Evolutionary conservation across 2,329 filamentous ascomycete species (phyloP).

Genomic region (Coniochaeta sp.): DNA sequence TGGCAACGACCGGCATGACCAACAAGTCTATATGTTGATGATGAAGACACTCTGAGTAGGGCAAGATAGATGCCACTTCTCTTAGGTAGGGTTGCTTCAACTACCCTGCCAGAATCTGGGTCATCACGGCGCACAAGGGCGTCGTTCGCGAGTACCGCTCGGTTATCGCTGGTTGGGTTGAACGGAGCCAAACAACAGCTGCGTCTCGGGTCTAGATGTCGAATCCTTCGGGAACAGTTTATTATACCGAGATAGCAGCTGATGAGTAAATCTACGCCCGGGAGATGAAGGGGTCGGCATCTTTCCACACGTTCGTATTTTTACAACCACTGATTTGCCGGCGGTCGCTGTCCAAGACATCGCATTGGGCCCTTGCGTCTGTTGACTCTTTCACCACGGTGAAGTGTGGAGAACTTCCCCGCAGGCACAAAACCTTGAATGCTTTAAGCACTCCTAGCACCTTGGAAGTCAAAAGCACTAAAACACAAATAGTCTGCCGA

Average conservation of each 20-base stretch:
- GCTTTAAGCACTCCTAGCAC: not conserved
- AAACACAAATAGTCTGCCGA: not conserved
- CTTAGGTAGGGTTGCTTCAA: no score
- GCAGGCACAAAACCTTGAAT: not conserved
- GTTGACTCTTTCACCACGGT: not conserved
- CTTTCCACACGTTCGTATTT: not conserved
- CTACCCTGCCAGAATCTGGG: no score
- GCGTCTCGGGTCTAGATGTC: no score
- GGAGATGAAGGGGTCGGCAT: not conserved
- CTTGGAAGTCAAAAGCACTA: not conserved
- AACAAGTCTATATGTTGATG: no score
- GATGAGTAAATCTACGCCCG: not conserved
- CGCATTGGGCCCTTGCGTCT: not conserved
- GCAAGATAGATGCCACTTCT: no score
- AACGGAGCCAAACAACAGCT: no score
- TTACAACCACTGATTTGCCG: not conserved
- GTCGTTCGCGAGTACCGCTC: no score
- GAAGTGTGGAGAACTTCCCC: constrained; percentile 1
- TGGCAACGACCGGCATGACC: no score
- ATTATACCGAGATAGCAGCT: not conserved
- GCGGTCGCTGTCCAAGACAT: not conserved
- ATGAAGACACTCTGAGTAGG: no score
- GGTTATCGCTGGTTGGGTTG: no score
- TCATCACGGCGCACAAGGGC: no score
- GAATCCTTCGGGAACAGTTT: not conserved